These are phyloP conservation scores for Acanthamoeba pearcei DNA, from an alignment of 208 protist species.

Conservation along the genomic window DNA sequence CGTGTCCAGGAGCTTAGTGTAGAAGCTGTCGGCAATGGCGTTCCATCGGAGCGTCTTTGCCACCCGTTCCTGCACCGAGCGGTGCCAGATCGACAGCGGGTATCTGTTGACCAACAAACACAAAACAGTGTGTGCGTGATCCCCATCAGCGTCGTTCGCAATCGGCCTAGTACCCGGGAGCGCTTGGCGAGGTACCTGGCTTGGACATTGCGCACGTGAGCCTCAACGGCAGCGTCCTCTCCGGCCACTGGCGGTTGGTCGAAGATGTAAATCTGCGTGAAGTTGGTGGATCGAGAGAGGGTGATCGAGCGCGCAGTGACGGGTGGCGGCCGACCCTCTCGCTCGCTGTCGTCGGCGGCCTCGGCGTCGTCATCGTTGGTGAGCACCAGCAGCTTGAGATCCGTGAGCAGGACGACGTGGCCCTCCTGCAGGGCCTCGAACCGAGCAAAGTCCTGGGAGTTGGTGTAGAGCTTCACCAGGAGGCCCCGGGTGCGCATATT, in stretches of 20 bases:
- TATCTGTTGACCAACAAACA: neutral
- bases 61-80: neutral
- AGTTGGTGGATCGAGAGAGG: constrained; percentile 30
- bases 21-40: neutral
- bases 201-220: neutral
- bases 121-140: neutral
- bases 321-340: neutral
- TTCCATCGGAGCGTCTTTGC: constrained; percentile 19
- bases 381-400: constrained; percentile 40
- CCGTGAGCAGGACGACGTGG: constrained; percentile 41
- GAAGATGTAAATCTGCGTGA: constrained; percentile 1
- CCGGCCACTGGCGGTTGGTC: neutral
- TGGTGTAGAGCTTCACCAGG: constrained; percentile 63
- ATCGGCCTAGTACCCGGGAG: neutral
- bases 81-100: constrained; percentile 20
- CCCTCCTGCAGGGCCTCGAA: constrained; percentile 45
- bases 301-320: neutral
- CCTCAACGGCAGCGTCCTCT: neutral
- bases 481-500: neutral
- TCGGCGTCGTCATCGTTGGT: neutral
- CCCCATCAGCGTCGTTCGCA: neutral
- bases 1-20: neutral
- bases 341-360: neutral
- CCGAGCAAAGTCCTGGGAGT: constrained; percentile 38
- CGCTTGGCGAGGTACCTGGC: neutral